These are phyloP conservation scores for Camellia granthamiana DNA, from an alignment of 148 eudicot species.

Conservation along the genomic window DNA sequence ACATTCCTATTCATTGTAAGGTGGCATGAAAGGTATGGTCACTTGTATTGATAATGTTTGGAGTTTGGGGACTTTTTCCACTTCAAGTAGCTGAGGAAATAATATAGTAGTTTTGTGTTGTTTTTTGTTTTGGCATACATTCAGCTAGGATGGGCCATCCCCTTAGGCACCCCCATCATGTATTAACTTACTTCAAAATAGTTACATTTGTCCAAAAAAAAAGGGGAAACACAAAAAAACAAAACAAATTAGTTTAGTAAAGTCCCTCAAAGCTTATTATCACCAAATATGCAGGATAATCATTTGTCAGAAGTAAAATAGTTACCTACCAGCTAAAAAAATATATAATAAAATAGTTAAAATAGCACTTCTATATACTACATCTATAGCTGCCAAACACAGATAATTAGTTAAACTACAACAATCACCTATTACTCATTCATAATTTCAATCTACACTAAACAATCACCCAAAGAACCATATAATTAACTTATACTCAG, in stretches of 20 bases:
- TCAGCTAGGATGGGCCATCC: not conserved
- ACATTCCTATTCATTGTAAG: too few relatives aligned
- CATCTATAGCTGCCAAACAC: not conserved
- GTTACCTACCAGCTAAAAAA: not conserved
- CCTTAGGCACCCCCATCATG: not conserved
- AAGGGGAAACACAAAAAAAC: not conserved
- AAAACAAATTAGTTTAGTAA: not conserved
- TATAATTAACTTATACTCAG: too few relatives aligned
- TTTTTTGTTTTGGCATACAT: not conserved
- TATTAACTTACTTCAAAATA: not conserved
- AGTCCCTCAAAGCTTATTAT: not conserved
- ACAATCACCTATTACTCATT: not conserved
- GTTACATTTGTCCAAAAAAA: not conserved
- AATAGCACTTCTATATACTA: not conserved
- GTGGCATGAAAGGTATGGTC: too few relatives aligned
- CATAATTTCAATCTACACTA: not conserved
- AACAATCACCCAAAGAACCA: not conserved
- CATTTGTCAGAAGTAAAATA: constrained; percentile 1
- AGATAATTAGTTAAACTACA: not conserved
- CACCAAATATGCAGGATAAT: not conserved
- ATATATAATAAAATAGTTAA: too few relatives aligned
- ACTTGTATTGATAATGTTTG: too few relatives aligned
- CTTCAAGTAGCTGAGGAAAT: not conserved
- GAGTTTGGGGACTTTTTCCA: too few relatives aligned
- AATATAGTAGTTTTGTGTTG: not conserved